Evolutionary conservation across 1,284 basidiomycete species (phyloP).

Genomic region (Paramarasmius palmivorus): DNA sequence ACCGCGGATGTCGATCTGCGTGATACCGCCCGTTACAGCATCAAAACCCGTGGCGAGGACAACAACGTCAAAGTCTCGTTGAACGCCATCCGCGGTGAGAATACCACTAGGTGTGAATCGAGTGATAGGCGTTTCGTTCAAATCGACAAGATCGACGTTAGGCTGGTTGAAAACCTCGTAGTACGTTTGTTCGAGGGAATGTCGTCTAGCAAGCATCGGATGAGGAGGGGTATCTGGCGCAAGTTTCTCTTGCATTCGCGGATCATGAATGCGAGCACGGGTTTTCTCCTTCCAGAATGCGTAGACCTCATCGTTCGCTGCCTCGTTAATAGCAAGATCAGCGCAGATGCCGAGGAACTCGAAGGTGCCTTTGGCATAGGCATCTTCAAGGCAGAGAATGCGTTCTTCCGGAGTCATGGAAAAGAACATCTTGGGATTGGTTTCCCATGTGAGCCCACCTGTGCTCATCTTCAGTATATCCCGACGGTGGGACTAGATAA

Average conservation of each 20-base stretch:
- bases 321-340: constrained; percentile 18
- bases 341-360: constrained; percentile 19
- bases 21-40: constrained; percentile 24
- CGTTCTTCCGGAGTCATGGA: constrained; percentile 23
- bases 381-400: constrained; percentile 19
- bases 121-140: constrained; percentile 23
- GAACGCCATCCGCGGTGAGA: constrained; percentile 20
- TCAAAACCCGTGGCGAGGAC: constrained; percentile 28
- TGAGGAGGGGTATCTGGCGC: too few relatives aligned
- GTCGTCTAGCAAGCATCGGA: too few relatives aligned
- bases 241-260: too few relatives aligned
- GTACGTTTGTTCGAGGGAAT: too few relatives aligned
- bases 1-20: constrained; percentile 25
- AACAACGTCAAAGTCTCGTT: constrained; percentile 24
- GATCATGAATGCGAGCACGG: constrained; percentile 19
- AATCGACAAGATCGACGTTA: constrained; percentile 25
- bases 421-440: constrained; percentile 12
- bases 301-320: constrained; percentile 23
- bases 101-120: constrained; percentile 22
- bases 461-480: too few relatives aligned
- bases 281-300: constrained; percentile 26
- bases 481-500: too few relatives aligned
- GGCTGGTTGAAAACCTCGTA: constrained; percentile 26
- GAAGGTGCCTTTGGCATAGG: constrained; percentile 24
- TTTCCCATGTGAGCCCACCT: constrained; percentile 19